Conservation (phyloP, 1,284 basidiomycete genomes). For the Papiliotrema laurentii region DNA sequence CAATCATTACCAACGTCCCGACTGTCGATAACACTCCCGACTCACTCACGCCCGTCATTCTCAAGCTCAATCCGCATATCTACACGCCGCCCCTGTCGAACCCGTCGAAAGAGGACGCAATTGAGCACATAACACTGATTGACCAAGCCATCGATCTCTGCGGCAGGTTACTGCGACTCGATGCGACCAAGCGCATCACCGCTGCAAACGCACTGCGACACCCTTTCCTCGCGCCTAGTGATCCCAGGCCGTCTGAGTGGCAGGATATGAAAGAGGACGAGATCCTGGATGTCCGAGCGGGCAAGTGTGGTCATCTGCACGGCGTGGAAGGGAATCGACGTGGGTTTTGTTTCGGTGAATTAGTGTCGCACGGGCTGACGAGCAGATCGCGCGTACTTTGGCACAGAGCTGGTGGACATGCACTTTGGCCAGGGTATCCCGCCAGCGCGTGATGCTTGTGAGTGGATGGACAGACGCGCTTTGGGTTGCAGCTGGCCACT, state of each 20-base stretch:
- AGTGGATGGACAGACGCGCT: conserved; percentile 4
- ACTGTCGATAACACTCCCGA: conserved; percentile 62
- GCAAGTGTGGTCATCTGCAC: conserved; percentile 41
- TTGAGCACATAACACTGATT: conserved; percentile 55
- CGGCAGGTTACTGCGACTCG: conserved; percentile 64
- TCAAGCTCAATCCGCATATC: conserved; percentile 69
- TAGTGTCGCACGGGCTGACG: background rate
- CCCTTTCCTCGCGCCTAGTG: conserved; percentile 56
- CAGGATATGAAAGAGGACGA: conserved; percentile 14
- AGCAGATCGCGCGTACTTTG: conserved; percentile 35
- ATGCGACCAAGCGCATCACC: conserved; percentile 69
- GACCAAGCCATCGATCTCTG: conserved; percentile 69
- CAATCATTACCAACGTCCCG: conserved; percentile 79
- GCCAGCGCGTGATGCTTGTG: conserved; percentile 13
- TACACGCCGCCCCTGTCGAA: conserved; percentile 53
- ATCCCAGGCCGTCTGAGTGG: conserved; percentile 9
- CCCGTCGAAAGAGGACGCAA: conserved; percentile 36
- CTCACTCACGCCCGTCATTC: conserved; percentile 67
- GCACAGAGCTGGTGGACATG: conserved; percentile 29
- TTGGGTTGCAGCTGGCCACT: background rate
- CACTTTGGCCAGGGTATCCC: conserved; percentile 41
- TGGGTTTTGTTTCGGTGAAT: conserved; percentile 20
- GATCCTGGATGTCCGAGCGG: conserved; percentile 21
- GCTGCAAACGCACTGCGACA: conserved; percentile 71
- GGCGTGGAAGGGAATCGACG: conserved; percentile 26